Base-by-base conservation (phyloP, 441 rosid species). In the Isatis lusitanica region DNA sequence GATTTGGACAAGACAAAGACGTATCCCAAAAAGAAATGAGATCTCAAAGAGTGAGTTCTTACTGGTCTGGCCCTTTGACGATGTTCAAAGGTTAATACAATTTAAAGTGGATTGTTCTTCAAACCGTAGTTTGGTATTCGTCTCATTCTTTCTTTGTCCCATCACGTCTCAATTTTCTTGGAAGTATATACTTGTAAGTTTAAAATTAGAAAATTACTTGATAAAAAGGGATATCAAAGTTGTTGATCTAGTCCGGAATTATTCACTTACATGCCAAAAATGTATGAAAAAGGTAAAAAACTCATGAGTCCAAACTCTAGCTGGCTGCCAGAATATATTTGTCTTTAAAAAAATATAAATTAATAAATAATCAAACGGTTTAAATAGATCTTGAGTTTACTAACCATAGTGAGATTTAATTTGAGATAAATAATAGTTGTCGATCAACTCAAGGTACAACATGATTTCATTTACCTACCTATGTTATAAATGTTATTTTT, bases 21-120 rank as follows among this genome's bases (percentile, higher is more conserved):
- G 47, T 57, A 39, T 66, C 77, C 28, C 33, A 60, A 40, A 50
- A 40, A 67, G 47, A 50, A 30, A 73, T 12, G 36, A 74, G 66
- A 74, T 66, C 65, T 55, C 71, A 58, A 66, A 67, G 56, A 60
- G 51, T 26, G 67, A 66, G 46, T 66, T 66, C 67, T 74, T 39
- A 66, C 68, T 75, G 65, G 63, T 36, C 68, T 75, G 69, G 74
- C 43, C 70, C 79, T 68, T 68, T 75, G 51, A 44, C 40, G 65
- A 4, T 56, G 46, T 62, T 75, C 70, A 75, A 68, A 62, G 70
- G 79, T 68, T 68, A 74, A 18, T 67, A 40, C 62, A 18, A 39
- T 17, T 50, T 56, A 65, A 56, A 33, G 35, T 73, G 35, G 46
- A 28, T 28, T 73, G 24, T 66, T 66, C 66, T 44, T 38, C 16